Base-by-base conservation (phyloP, 2,329 filamentous ascomycete genomes). In the Clonostachys chloroleuca region DNA sequence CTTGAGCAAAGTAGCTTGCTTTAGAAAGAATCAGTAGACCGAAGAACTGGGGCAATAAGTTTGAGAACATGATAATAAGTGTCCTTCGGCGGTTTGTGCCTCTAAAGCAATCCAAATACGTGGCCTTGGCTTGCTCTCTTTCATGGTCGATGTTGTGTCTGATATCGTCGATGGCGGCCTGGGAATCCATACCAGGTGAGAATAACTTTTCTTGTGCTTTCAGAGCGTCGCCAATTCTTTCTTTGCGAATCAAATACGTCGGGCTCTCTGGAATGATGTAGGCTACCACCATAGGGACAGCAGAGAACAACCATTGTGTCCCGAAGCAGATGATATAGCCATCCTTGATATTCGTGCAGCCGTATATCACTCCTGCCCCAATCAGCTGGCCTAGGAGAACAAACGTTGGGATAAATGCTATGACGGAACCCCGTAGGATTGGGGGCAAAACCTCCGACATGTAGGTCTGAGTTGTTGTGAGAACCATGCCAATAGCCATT, bases 211-310 rank as follows among this genome's bases (percentile, higher is more conserved):
- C 66, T 55, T 80, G 73, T 13, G 75, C 68, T 48, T 62, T 60
- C 49, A 74, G 58, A 2, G 74, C 70, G 42, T 73, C 56, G 1
- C 61, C 60, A 12, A 68, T 56, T 6, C 58, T 57, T 5, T 60
- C 62, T 45, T 67, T 70, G 5, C 73, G 67, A 2, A 80, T 58
- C 2, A 78, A 59, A 49, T 69, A 78, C 0, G 72, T 64, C 0
- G 77, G 77, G 12, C 69, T 75, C 51, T 81, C 77, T 0, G 77
- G 77, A 34, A 80, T 65, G 41, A 73, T 39, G 34, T 72, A 54
- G 0, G 73, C 63, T 14, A 74, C 56, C 16, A 70, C 5, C 13
- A 77, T 57, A 0, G 73, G 67, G 1, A 74, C 50, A 6, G 64
- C 59, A 1, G 70, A 68, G 50, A 69, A 72, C 0, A 66, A 59